Evolutionary conservation across 108 stramenopile species (phyloP), one percentile per base, ranked within the genome.

Genomic region (Fragilaria radians): DNA sequence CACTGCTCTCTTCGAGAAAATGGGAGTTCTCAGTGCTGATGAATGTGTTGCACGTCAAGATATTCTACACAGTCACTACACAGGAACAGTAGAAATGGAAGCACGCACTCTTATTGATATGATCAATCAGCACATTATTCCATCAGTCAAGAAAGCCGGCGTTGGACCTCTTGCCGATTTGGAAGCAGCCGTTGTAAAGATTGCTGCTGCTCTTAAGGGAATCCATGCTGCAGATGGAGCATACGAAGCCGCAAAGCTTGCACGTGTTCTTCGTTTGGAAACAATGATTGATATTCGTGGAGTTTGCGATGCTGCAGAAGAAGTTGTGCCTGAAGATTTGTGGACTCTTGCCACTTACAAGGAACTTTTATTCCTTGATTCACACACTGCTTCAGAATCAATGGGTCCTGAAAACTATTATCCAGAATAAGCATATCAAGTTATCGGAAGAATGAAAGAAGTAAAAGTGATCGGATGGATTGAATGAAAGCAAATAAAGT

Each of bases 321-420:
- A 78, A 61, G 78, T 88, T 50, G 78, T 89, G 25, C 92, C 94
- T 51, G 93, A 89, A 50, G 74, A 88, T 45, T 70, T 86, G 62
- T 97, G 94, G 93, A 83, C 91, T 59, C 74, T 95, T 61, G 91
- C 96, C 46, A 94, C 96, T 1, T 97, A 97, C 85, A 93, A 93
- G 83, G 94, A 95, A 60, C 65, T 97, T 50, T 64, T 95, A 58
- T 97, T 95, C 70, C 72, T 92, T 55, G 90, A 93, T 78, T 67
- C 68, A 11, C 81, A 87, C 66, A 80, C 69, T 53, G 59, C 66
- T 32, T 50, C 73, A 0, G 52, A 28, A n/a, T n/a, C n/a, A n/a
- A n/a, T n/a, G n/a, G n/a, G n/a, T n/a, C n/a, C n/a, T n/a, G n/a
- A n/a, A n/a, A n/a, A n/a, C n/a, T n/a, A n/a, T n/a, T n/a, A n/a